These are phyloP conservation scores for Annulohypoxylon stygium DNA, from an alignment of 495 filamentous ascomycete genomes.

Conservation along the genomic window DNA sequence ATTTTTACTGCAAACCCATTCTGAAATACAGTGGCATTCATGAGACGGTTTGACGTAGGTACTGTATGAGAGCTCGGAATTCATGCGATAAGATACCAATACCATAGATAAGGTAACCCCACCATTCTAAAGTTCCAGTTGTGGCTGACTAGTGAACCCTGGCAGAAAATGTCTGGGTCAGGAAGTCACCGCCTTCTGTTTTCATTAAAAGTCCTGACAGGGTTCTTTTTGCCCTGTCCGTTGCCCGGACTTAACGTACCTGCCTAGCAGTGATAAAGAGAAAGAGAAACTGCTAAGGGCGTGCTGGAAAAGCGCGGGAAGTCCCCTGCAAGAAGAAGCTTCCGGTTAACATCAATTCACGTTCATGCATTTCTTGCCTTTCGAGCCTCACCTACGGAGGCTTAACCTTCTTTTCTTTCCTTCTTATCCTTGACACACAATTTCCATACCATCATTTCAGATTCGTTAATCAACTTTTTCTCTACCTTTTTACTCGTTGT, in stretches of 20 bases:
- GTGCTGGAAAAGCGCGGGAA: constrained; percentile 18
- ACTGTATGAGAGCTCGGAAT: neutral
- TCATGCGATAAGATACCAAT: constrained; percentile 8
- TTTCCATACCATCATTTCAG: neutral
- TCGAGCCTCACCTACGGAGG: constrained; percentile 17
- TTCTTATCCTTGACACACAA: constrained; percentile 12
- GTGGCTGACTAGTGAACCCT: neutral
- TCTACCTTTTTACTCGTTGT: neutral
- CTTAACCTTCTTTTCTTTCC: constrained; percentile 15
- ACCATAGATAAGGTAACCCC: neutral
- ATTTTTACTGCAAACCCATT: neutral
- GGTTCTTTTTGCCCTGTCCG: constrained; percentile 7
- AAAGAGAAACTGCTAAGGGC: constrained; percentile 23
- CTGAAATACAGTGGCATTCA: neutral
- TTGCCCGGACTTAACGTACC: constrained; percentile 1
- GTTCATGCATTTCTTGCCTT: constrained; percentile 24
- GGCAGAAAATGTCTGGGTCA: constrained; percentile 5
- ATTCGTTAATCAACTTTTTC: neutral
- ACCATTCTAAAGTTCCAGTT: neutral
- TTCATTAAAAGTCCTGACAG: neutral
- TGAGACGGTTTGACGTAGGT: neutral
- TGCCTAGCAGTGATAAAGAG: constrained; percentile 10
- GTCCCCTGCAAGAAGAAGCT: constrained; percentile 26
- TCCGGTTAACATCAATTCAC: constrained; percentile 41
- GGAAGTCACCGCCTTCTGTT: constrained; percentile 19